phyloP scores from a whole-genome alignment of 1,139 yeast species.

The Petasospora fabianii region DNA sequence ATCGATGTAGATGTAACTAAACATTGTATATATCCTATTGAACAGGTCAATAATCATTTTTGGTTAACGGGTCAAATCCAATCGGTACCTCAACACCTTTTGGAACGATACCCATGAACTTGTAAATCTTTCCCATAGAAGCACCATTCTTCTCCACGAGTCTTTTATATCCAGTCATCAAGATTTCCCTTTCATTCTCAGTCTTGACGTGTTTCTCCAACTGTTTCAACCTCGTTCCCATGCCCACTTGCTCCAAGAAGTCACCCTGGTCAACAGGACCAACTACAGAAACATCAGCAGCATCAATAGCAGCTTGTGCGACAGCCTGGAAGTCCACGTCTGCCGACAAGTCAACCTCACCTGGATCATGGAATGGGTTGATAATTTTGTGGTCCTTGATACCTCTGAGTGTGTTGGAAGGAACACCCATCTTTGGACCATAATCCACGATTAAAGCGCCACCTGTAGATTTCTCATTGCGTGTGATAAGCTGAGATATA shows the following conservation, averaged over 20 bases:
- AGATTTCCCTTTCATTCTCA: slow-evolving; percentile 39
- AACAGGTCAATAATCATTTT: too few species aligned
- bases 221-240: slow-evolving; percentile 66
- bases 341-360: slow-evolving; percentile 76
- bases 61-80: slow-evolving; percentile 17
- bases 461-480: slow-evolving; percentile 41
- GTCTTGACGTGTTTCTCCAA: slow-evolving; percentile 35
- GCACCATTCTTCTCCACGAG: slow-evolving; percentile 58
- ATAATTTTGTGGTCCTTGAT: slow-evolving; percentile 71
- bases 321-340: slow-evolving; percentile 78
- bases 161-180: slow-evolving; percentile 58
- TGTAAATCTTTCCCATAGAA: slow-evolving; percentile 76
- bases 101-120: slow-evolving; percentile 65
- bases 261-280: slow-evolving; percentile 80
- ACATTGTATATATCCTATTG: neutral
- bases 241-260: slow-evolving; percentile 74
- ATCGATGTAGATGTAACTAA: neutral
- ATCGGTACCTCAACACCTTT: slow-evolving; percentile 7
- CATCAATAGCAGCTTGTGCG: slow-evolving; percentile 32
- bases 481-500: slow-evolving; percentile 41
- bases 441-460: slow-evolving; percentile 76
- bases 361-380: slow-evolving; percentile 73
- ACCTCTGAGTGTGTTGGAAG: slow-evolving; percentile 69
- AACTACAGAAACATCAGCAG: slow-evolving; percentile 32
- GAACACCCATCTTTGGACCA: slow-evolving; percentile 61